These are phyloP conservation scores for Castanea sativa DNA, from an alignment of 306 rosid species.

Conservation along the genomic window DNA sequence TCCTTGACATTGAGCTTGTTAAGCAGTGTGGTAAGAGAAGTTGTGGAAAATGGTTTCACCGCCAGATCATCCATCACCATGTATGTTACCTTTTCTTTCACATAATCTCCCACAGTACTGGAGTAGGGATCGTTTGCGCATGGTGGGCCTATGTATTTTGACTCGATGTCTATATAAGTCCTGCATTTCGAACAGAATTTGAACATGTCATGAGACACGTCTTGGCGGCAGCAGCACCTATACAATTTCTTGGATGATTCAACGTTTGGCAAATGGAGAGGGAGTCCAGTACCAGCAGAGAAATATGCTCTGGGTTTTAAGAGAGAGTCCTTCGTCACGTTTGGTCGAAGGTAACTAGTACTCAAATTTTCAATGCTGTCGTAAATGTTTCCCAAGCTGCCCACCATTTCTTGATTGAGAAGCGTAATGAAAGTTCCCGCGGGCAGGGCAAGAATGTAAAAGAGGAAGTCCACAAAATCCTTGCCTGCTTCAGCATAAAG, in stretches of 20 bases:
- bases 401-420: conserved; percentile 2
- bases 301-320: not conserved
- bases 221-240: not conserved
- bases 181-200: not conserved
- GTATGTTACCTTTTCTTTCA: conserved; percentile 26
- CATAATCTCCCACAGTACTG: conserved; percentile 10
- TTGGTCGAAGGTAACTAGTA: not conserved
- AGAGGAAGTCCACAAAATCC: conserved; percentile 21
- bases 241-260: not conserved
- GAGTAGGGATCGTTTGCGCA: not conserved
- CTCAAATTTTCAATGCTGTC: conserved; percentile 13
- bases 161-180: not conserved
- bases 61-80: conserved; percentile 39
- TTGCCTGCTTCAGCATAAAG: conserved; percentile 9
- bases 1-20: conserved; percentile 20
- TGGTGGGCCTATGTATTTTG: not conserved
- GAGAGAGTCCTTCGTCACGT: not conserved
- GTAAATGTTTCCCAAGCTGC: conserved; percentile 14
- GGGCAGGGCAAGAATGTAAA: conserved; percentile 8
- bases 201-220: not conserved
- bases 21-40: not conserved
- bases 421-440: conserved; percentile 7
- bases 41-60: conserved; percentile 30
- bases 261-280: not conserved
- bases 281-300: not conserved